These are phyloP conservation scores for Clausena lansium DNA, from an alignment of 345 rosid genomes.

Conservation along the genomic window DNA sequence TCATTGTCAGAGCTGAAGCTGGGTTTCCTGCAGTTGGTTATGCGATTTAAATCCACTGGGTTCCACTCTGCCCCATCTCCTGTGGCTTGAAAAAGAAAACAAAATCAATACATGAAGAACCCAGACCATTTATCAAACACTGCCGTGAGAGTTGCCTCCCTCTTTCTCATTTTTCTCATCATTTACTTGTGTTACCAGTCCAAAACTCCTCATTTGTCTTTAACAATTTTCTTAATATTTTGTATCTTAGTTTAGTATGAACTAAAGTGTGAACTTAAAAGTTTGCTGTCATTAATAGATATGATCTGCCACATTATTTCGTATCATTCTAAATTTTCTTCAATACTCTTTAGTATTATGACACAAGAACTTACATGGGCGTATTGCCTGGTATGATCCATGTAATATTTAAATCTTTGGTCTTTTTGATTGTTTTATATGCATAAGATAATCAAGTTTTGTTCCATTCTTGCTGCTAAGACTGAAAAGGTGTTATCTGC, in stretches of 20 bases:
- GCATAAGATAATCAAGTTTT: neutral
- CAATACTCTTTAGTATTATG: neutral
- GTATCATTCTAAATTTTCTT: neutral
- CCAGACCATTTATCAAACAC: neutral
- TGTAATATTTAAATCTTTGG: neutral
- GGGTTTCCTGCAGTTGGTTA: conserved; percentile 29
- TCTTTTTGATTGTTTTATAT: neutral
- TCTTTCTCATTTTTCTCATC: neutral
- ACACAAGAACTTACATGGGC: neutral
- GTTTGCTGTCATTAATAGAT: neutral
- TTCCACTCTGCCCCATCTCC: conserved; percentile 56
- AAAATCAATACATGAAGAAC: conserved; percentile 1
- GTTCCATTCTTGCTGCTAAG: neutral
- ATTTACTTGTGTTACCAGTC: neutral
- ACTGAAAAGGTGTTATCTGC: conserved; percentile 3
- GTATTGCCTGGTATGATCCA: neutral
- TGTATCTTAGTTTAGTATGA: neutral
- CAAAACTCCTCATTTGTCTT: neutral
- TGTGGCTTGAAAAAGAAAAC: conserved; percentile 29
- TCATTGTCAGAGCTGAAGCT: conserved; percentile 36
- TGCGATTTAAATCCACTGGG: conserved; percentile 19
- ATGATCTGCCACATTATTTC: neutral
- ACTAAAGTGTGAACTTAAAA: neutral
- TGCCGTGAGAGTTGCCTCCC: neutral
- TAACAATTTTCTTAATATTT: neutral